Evolutionary conservation across 2,329 filamentous ascomycete genomes (phyloP).

Genomic region (Penicillium italicum): DNA sequence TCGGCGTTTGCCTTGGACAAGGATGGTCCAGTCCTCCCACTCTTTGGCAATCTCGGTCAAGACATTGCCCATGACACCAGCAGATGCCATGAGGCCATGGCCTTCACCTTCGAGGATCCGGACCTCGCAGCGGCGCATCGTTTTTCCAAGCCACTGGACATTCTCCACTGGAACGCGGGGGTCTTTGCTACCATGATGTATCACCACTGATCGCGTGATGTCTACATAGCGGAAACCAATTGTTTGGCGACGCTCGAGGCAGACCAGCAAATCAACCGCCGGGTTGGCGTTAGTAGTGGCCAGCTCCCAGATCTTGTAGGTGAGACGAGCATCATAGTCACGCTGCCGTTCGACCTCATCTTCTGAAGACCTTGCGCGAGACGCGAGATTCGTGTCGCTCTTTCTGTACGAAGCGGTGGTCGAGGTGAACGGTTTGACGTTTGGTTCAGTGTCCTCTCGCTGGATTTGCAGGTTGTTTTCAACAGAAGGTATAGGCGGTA

Average conservation of each 20-base stretch:
- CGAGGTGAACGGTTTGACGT: slow-evolving; percentile 16
- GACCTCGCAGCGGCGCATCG: slow-evolving; percentile 90
- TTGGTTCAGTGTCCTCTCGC: slow-evolving; percentile 14
- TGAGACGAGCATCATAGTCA: slow-evolving; percentile 77
- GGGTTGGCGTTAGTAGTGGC: slow-evolving; percentile 90
- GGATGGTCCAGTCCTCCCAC: slow-evolving; percentile 82
- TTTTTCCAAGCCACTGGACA: slow-evolving; percentile 87
- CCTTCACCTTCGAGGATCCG: slow-evolving; percentile 85
- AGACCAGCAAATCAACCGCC: slow-evolving; percentile 87
- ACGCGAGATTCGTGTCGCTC: slow-evolving; percentile 24
- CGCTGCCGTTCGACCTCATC: slow-evolving; percentile 38
- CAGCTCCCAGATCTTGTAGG: slow-evolving; percentile 89
- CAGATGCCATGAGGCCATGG: slow-evolving; percentile 93
- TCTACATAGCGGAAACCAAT: slow-evolving; percentile 98
- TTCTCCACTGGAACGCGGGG: slow-evolving; percentile 92
- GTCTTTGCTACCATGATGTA: slow-evolving; percentile 89
- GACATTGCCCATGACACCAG: slow-evolving; percentile 88
- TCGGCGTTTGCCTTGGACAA: slow-evolving; percentile 46
- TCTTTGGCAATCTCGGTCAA: slow-evolving; percentile 90
- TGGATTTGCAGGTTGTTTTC: slow-evolving; percentile 20
- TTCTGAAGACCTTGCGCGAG: slow-evolving; percentile 20
- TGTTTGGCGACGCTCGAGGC: slow-evolving; percentile 81
- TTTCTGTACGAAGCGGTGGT: slow-evolving; percentile 16
- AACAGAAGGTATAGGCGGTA: slow-evolving; percentile 41
- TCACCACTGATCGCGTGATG: slow-evolving; percentile 84